Conservation (phyloP, 2,329 filamentous ascomycete genomes). For the Penicillium sp. region DNA sequence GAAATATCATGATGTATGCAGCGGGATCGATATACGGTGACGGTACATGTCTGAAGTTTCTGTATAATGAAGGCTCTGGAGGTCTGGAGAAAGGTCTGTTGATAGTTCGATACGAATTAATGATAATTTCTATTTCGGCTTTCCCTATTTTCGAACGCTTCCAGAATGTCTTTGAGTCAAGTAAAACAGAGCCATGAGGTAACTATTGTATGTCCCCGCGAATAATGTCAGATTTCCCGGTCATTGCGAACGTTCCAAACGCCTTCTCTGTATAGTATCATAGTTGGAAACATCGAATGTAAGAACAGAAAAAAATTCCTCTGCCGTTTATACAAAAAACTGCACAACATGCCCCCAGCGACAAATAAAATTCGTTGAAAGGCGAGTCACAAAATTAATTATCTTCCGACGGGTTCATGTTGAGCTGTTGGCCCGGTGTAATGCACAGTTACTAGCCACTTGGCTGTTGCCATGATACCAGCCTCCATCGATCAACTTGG, state of each 20-base stretch:
- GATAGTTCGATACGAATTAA: background rate
- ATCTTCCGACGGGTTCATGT: background rate
- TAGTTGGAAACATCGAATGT: background rate
- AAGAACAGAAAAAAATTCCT: background rate
- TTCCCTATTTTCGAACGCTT: background rate
- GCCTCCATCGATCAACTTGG: conserved; percentile 61
- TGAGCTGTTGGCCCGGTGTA: conserved; percentile 18
- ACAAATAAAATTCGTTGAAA: background rate
- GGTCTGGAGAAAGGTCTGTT: background rate
- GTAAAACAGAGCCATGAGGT: background rate
- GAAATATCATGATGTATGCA: background rate
- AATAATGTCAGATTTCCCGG: background rate
- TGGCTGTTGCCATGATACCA: conserved; percentile 59
- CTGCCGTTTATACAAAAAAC: background rate
- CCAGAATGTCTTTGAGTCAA: background rate
- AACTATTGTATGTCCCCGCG: background rate
- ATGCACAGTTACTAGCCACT: conserved; percentile 31
- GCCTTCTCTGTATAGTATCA: background rate
- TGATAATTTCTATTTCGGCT: background rate
- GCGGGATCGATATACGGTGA: background rate
- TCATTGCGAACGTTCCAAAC: background rate
- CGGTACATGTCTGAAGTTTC: background rate
- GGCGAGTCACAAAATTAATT: background rate
- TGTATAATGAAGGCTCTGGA: no score
- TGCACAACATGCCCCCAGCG: background rate